Percentiles rank a stretch among this genome's conserved stretches.
phyloP scores from a whole-genome alignment of 2,329 filamentous ascomycete genomes.

The Cladophialophora immunda region DNA sequence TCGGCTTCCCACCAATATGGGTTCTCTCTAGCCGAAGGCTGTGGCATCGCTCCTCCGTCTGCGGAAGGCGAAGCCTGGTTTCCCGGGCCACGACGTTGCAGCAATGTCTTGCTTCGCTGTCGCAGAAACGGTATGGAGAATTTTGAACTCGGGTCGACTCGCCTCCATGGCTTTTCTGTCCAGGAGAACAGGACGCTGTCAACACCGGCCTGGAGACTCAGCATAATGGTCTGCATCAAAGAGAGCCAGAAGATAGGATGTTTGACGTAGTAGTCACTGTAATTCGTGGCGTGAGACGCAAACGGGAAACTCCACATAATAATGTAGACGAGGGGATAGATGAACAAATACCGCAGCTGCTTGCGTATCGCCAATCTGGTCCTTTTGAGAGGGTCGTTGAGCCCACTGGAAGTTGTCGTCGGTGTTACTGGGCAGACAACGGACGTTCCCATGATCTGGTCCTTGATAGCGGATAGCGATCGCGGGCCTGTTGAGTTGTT shows the following conservation, averaged over 20 bases:
- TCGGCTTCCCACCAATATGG: constrained; percentile 41
- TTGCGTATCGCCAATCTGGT: constrained; percentile 68
- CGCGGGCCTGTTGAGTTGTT: background rate
- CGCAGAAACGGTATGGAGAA: constrained; percentile 22
- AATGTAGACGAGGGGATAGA: constrained; percentile 78
- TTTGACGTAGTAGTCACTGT: constrained; percentile 60
- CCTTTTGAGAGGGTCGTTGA: constrained; percentile 43
- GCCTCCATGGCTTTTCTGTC: constrained; percentile 74
- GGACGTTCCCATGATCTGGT: background rate
- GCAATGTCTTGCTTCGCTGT: constrained; percentile 17
- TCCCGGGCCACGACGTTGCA: constrained; percentile 7
- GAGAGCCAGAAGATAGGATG: constrained; percentile 66
- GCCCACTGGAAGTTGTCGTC: background rate
- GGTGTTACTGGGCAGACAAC: background rate
- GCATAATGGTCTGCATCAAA: constrained; percentile 64
- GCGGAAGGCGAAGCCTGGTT: background rate
- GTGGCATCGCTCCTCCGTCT: background rate
- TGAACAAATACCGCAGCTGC: constrained; percentile 76
- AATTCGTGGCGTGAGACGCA: constrained; percentile 68
- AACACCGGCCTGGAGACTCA: constrained; percentile 72
- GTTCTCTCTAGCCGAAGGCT: constrained; percentile 11
- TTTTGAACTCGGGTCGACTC: constrained; percentile 29
- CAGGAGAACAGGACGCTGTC: constrained; percentile 74
- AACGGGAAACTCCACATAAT: constrained; percentile 78
- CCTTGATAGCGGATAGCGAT: background rate